These are phyloP conservation scores for Taphrina communis DNA, from an alignment of 1,139 yeast genomes.

Conservation along the genomic window DNA sequence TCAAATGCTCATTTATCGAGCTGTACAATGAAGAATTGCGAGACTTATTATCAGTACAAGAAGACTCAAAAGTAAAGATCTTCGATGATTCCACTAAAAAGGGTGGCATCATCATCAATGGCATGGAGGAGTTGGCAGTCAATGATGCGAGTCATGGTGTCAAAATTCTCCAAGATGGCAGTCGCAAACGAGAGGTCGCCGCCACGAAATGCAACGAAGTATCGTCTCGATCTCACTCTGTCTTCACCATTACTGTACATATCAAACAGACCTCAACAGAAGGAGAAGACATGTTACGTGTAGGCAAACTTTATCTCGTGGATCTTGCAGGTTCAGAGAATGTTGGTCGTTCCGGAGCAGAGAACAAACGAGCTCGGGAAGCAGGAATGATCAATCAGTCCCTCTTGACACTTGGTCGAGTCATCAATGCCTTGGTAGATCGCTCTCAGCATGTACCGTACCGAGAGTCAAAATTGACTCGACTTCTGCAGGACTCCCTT, in stretches of 20 bases:
- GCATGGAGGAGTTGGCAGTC: conserved; percentile 59
- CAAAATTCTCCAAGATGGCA: conserved; percentile 59
- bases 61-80: conserved; percentile 54
- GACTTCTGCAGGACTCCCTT: conserved; percentile 77
- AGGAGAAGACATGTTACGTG: conserved; percentile 50
- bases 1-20: conserved; percentile 73
- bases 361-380: conserved; percentile 77
- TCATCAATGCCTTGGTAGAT: conserved; percentile 73
- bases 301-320: conserved; percentile 75
- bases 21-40: conserved; percentile 74
- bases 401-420: conserved; percentile 79
- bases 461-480: conserved; percentile 80
- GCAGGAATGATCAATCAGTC: conserved; percentile 90
- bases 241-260: conserved; percentile 68
- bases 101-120: conserved; percentile 55
- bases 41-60: conserved; percentile 59
- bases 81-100: conserved; percentile 55
- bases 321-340: conserved; percentile 92
- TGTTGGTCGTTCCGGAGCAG: conserved; percentile 78
- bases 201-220: conserved; percentile 71
- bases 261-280: conserved; percentile 54
- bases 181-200: conserved; percentile 65
- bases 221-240: conserved; percentile 78
- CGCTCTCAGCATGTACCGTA: conserved; percentile 75
- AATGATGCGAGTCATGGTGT: conserved; percentile 55